These are phyloP conservation scores for Nitzschia putrida DNA, from an alignment of 108 stramenopile species.

Conservation along the genomic window DNA sequence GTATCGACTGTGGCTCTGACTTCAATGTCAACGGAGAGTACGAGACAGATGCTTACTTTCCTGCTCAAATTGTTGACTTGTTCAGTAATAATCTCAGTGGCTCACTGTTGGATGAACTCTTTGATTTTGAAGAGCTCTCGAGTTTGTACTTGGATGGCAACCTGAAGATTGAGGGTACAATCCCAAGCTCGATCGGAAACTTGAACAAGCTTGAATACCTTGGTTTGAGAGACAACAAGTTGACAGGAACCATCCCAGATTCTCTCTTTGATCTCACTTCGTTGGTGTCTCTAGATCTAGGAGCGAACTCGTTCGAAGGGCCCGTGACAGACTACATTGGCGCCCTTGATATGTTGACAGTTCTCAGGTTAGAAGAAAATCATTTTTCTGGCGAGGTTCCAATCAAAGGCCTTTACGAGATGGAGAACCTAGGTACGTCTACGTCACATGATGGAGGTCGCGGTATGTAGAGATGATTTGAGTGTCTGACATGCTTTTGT, in stretches of 20 bases:
- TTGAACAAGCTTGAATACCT: slow-evolving; percentile 32
- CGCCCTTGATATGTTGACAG: slow-evolving; percentile 31
- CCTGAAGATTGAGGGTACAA: slow-evolving; percentile 29
- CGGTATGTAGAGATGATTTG: neutral
- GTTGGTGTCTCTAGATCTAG: slow-evolving; percentile 34
- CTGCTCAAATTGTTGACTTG: slow-evolving; percentile 30
- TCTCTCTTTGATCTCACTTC: slow-evolving; percentile 19
- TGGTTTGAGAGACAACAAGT: slow-evolving; percentile 27
- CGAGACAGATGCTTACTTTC: slow-evolving; percentile 18
- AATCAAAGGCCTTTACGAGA: slow-evolving; percentile 11
- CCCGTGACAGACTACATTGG: slow-evolving; percentile 27
- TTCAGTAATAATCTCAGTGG: slow-evolving; percentile 44
- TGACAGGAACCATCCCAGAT: slow-evolving; percentile 40
- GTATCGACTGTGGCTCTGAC: slow-evolving; percentile 45
- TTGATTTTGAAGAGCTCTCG: slow-evolving; percentile 19
- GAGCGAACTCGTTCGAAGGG: slow-evolving; percentile 42
- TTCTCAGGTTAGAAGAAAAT: slow-evolving; percentile 61
- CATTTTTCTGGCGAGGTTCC: slow-evolving; percentile 55
- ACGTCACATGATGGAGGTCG: neutral
- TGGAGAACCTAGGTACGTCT: slow-evolving; percentile 37
- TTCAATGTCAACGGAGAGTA: neutral
- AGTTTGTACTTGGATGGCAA: slow-evolving; percentile 36
- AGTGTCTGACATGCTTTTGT: neutral
- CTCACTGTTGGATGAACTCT: slow-evolving; percentile 39
- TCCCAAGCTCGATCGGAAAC: slow-evolving; percentile 25